phyloP scores from a whole-genome alignment of 257 asterid species.

The Misopates orontium region DNA sequence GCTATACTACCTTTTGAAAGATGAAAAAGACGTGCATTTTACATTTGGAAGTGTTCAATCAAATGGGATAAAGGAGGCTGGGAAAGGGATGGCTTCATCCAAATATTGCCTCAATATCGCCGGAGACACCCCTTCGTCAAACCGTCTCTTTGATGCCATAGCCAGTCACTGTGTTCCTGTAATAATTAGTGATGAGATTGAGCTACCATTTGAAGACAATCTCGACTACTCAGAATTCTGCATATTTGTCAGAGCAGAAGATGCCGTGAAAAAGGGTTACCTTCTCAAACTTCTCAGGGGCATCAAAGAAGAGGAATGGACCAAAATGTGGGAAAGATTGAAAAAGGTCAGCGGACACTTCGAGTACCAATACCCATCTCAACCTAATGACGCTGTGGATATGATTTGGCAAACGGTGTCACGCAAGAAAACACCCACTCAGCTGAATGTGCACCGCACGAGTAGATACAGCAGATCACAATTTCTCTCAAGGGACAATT shows the following conservation, averaged over 20 bases:
- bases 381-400: constrained; percentile 70
- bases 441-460: constrained; percentile 48
- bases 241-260: constrained; percentile 54
- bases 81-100: constrained; percentile 73
- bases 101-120: constrained; percentile 84
- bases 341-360: constrained; percentile 47
- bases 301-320: constrained; percentile 54
- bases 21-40: constrained; percentile 63
- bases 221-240: constrained; percentile 76
- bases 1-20: constrained; percentile 66
- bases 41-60: constrained; percentile 58
- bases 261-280: constrained; percentile 62
- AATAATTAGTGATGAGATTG: constrained; percentile 84
- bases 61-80: constrained; percentile 56
- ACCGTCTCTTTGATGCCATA: constrained; percentile 85
- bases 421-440: constrained; percentile 44
- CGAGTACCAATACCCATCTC: constrained; percentile 72
- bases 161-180: constrained; percentile 88
- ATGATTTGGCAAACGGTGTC: constrained; percentile 87
- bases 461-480: constrained; percentile 53
- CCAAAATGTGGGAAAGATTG: constrained; percentile 70
- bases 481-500: constrained; percentile 19
- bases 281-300: constrained; percentile 70
- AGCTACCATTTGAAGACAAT: constrained; percentile 74
- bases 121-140: constrained; percentile 92